Percentiles rank a stretch among this genome's conserved stretches.
Conservation (phyloP, 2,329 filamentous ascomycete genomes). For the Sporothrix dimorphospora region DNA sequence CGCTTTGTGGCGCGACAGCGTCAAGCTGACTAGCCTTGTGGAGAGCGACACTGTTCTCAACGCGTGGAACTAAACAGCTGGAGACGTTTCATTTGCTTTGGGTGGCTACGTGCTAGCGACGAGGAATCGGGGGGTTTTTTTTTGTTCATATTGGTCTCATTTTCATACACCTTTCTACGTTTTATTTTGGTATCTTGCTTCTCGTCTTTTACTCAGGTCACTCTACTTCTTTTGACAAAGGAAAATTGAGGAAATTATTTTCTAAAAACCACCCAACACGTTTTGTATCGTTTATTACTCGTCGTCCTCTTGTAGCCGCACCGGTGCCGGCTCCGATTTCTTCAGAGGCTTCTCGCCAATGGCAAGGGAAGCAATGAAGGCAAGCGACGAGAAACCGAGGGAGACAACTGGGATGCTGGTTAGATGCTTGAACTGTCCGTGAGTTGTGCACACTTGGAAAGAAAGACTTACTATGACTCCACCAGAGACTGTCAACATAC, state of each 20-base stretch:
- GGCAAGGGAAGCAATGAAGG: slow-evolving; percentile 24
- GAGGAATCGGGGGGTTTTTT: neutral
- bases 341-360: slow-evolving; percentile 33
- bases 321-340: neutral
- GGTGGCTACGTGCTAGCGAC: neutral
- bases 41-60: slow-evolving; percentile 39
- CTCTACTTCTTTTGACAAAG: neutral
- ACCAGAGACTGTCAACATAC: slow-evolving; percentile 35
- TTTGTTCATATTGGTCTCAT: neutral
- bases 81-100: neutral
- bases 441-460: neutral
- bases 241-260: neutral
- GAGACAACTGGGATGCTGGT: slow-evolving; percentile 30
- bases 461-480: slow-evolving; percentile 32
- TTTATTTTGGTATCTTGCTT: slow-evolving; percentile 4
- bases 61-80: slow-evolving; percentile 35
- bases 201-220: neutral
- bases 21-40: slow-evolving; percentile 37
- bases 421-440: neutral
- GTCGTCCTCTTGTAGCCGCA: neutral
- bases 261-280: neutral
- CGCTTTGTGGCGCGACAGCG: slow-evolving; percentile 40
- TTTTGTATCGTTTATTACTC: neutral
- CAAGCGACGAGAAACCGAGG: slow-evolving; percentile 30
- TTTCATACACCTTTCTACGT: slow-evolving; percentile 7